phyloP scores from a whole-genome alignment of 2,329 filamentous ascomycete species.

The Xylaria sp. region DNA sequence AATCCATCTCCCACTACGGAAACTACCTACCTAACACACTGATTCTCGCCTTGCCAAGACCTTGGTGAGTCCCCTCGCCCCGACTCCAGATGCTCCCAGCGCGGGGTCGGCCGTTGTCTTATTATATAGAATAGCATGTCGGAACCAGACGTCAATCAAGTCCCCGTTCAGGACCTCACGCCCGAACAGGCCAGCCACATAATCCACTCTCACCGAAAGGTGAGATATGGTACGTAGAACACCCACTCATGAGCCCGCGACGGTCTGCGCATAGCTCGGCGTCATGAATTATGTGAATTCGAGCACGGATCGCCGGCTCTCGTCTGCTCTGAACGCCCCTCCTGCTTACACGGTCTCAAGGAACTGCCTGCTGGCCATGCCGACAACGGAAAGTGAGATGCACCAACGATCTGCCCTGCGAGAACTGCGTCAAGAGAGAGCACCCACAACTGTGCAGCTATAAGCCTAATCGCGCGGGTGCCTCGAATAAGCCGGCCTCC shows the following conservation, averaged over 20 bases:
- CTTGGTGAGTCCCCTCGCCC: background rate
- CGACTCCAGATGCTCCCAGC: constrained; percentile 7
- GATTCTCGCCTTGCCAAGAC: constrained; percentile 9
- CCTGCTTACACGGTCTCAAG: constrained; percentile 34
- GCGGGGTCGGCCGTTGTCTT: constrained; percentile 13
- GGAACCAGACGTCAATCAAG: constrained; percentile 33
- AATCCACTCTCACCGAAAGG: constrained; percentile 64
- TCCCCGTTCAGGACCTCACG: constrained; percentile 52
- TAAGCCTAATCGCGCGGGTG: constrained; percentile 52
- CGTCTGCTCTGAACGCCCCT: background rate
- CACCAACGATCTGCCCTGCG: constrained; percentile 63
- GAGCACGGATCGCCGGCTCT: background rate
- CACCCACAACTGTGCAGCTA: constrained; percentile 61
- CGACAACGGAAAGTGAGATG: constrained; percentile 65
- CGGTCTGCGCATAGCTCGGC: constrained; percentile 1
- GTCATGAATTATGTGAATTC: background rate
- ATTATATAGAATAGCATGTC: constrained; percentile 23
- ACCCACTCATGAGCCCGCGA: background rate
- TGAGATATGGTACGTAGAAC: constrained; percentile 56
- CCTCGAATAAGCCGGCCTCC: constrained; percentile 33
- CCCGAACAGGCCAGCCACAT: constrained; percentile 63
- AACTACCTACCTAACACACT: too few species aligned
- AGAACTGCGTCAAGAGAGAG: constrained; percentile 62
- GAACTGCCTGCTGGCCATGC: constrained; percentile 62
- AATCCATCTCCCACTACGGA: too few species aligned